These are phyloP conservation scores for Ciborinia camelliae DNA, from an alignment of 2,329 filamentous ascomycete genomes.

Conservation along the genomic window DNA sequence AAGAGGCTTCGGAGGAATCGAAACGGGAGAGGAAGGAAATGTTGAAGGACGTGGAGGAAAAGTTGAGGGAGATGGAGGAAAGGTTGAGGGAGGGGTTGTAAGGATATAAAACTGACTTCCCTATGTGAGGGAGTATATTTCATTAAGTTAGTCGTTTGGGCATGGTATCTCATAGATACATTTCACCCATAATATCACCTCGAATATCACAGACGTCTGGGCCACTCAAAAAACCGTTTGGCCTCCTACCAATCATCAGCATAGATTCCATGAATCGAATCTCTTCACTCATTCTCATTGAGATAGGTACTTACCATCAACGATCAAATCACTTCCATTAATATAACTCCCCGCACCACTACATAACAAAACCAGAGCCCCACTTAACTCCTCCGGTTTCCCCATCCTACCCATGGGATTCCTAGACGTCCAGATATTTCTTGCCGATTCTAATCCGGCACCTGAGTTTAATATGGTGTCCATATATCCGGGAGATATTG, in stretches of 20 bases:
- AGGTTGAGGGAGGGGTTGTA: no score
- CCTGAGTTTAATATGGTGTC: conserved; percentile 60
- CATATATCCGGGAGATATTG: conserved; percentile 72
- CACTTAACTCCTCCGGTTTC: conserved; percentile 58
- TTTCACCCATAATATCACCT: no score
- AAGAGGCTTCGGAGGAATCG: no score
- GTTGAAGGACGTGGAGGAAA: no score
- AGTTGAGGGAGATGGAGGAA: no score
- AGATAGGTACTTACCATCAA: conserved; percentile 18
- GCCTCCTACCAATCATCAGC: neutral
- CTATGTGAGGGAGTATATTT: no score
- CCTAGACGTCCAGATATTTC: conserved; percentile 53
- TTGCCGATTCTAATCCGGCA: conserved; percentile 51
- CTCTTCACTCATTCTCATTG: neutral
- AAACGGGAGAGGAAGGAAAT: no score
- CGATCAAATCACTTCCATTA: conserved; percentile 41
- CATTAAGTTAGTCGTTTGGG: no score
- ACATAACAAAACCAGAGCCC: conserved; percentile 57
- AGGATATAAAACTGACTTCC: no score
- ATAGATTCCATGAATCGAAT: neutral
- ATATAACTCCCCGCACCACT: conserved; percentile 63
- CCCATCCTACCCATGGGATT: conserved; percentile 67
- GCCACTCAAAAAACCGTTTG: conserved; percentile 4
- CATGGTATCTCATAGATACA: no score
- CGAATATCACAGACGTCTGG: no score